Base-by-base conservation (phyloP, 257 asterid genomes). In the Scutellaria minor region DNA sequence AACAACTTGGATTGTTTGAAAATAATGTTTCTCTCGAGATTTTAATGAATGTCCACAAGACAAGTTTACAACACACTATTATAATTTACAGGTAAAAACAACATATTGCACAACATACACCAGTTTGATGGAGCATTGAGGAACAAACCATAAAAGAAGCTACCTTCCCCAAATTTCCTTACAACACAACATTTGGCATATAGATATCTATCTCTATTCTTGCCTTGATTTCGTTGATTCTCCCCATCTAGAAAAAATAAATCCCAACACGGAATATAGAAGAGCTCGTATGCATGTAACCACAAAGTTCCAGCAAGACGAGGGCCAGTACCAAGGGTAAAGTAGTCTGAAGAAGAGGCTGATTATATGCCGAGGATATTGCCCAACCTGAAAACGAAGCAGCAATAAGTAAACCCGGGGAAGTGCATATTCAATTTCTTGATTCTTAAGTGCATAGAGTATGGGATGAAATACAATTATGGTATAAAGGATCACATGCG, bases 241-340 rank as follows among this genome's bases (percentile, higher is more conserved):
- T 11, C 82, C 91, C 90, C 92, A 86, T 63, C 76, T 51, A 58
- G 90, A 84, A 68, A 85, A 79, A 9, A 92, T 24, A 40, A 84
- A 64, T 45, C 87, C 64, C 78, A 86, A 65, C 5, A 90, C 70
- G 22, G 92, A 83, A 65, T 75, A 85, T 37, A 90, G 67, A 56
- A 90, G 64, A 2, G 87, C 83, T 67, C 78, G 81, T 66, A 86
- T 76, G 75, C 96, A 93, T 0, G 96, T 80, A 77, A 85, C 41
- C 1, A 90, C 27, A 35, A 93, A 93, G 75, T 87, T 86, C 98
- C 97, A 93, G 83, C 92, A 93, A 22, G 97, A 90, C 12, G 97
- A 90, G n/a, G 98, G 98, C 97, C 98, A 93, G 74, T 87, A 90
- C 97, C 98, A 87, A 5, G 98, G 98, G 78, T 88, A 93, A 40